A percentile compares a stretch with the other conserved stretches of the same genome.
phyloP scores from a whole-genome alignment of 139 green algal species.

The Chlamydomonas sphaeroides region DNA sequence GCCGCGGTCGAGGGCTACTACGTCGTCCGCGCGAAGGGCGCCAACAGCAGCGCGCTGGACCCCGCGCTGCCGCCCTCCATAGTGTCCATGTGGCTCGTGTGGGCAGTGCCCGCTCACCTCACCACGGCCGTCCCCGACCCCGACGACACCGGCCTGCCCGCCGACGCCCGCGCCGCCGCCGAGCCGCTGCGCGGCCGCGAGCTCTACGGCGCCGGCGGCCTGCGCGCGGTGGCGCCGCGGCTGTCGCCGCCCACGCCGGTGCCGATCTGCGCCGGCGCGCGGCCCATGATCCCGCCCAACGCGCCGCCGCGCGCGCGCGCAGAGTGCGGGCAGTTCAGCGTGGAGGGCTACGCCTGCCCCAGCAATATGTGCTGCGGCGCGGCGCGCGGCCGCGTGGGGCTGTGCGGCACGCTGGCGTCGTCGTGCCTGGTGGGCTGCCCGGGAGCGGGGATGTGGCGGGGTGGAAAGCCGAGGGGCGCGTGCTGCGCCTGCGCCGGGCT shows the following conservation, averaged over 20 bases:
- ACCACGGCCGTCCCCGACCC: not conserved
- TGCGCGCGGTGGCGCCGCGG: slow-evolving; percentile 1
- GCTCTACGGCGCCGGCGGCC: not conserved
- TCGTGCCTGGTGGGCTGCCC: slow-evolving; percentile 16
- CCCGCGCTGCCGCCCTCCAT: not conserved
- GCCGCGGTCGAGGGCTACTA: slow-evolving; percentile 10
- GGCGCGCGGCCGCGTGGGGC: slow-evolving; percentile 7
- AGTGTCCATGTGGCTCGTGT: slow-evolving; percentile 23
- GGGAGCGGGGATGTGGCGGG: too few species aligned
- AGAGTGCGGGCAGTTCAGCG: slow-evolving; percentile 13
- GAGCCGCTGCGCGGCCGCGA: not conserved
- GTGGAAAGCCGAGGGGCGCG: too few species aligned
- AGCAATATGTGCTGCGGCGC: slow-evolving; percentile 35
- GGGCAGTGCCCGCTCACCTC: not conserved
- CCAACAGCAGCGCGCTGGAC: not conserved
- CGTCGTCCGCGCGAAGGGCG: not conserved
- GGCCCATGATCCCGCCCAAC: not conserved
- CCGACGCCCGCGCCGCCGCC: not conserved
- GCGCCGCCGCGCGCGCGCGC: not conserved
- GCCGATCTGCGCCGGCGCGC: not conserved
- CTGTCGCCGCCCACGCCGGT: not conserved
- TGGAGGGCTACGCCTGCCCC: slow-evolving; percentile 21
- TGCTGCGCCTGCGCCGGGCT: slow-evolving; percentile 32
- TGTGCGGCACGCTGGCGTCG: slow-evolving; percentile 4
- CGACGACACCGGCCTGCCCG: not conserved